These are phyloP conservation scores for Discostella pseudostelligera DNA, from an alignment of 108 stramenopile species.

Conservation along the genomic window DNA sequence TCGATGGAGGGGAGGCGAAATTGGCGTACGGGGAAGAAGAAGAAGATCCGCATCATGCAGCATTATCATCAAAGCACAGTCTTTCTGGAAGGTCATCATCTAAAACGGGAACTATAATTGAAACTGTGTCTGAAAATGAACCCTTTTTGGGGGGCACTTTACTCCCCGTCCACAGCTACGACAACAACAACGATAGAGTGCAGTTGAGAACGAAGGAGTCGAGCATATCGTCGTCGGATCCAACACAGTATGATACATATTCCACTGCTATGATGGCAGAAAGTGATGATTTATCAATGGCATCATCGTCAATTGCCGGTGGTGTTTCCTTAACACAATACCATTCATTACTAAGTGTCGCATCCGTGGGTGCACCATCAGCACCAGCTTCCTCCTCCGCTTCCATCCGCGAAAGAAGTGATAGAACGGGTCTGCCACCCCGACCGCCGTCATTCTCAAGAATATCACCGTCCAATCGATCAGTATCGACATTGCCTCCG, in stretches of 20 bases:
- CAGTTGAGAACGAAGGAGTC: constrained; percentile 19
- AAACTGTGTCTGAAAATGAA: constrained; percentile 35
- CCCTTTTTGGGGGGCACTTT: constrained; percentile 12
- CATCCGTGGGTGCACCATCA: constrained; percentile 1
- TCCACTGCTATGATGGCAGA: constrained; percentile 28
- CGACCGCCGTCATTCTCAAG: constrained; percentile 6
- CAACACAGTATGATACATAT: constrained; percentile 21
- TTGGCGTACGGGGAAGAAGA: neutral
- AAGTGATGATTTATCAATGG: constrained; percentile 41
- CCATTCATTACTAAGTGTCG: constrained; percentile 20
- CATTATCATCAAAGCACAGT: neutral
- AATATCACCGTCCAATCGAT: constrained; percentile 24
- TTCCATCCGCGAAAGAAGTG: neutral
- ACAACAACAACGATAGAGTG: constrained; percentile 6
- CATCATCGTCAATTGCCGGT: constrained; percentile 24
- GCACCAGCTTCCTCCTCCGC: constrained; percentile 1
- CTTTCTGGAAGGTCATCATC: neutral
- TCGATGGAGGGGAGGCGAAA: constrained; percentile 26
- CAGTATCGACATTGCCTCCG: constrained; percentile 33
- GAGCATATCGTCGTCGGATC: constrained; percentile 13
- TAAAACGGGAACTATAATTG: neutral
- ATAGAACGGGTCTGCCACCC: constrained; percentile 18
- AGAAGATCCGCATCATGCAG: neutral
- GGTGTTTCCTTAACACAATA: constrained; percentile 5
- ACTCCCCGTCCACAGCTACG: constrained; percentile 17